Percentiles rank a stretch among this genome's conserved stretches.
phyloP scores from a whole-genome alignment of 78 protist species.

The Bigelowiella natans region DNA sequence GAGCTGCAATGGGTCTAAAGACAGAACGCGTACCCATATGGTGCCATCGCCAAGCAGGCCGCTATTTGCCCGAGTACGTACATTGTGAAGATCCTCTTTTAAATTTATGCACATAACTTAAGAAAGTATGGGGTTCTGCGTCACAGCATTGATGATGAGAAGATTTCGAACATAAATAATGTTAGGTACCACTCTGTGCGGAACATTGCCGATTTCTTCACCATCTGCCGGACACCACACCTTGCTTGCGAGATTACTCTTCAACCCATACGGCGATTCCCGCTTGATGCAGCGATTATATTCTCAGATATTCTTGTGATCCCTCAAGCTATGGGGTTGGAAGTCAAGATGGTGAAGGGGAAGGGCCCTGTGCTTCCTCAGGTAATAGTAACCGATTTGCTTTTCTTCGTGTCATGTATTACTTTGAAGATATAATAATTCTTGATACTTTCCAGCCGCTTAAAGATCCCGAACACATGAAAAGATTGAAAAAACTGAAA shows the following conservation, averaged over 20 bases:
- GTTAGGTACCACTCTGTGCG: neutral
- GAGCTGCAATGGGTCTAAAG: neutral
- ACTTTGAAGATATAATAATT: neutral
- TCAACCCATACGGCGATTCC: slow-evolving; percentile 70
- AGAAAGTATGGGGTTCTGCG: neutral
- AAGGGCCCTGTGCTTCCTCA: slow-evolving; percentile 65
- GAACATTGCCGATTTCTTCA: slow-evolving; percentile 42
- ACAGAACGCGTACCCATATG: neutral
- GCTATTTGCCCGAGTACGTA: neutral
- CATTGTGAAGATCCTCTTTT: neutral
- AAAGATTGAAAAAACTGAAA: neutral
- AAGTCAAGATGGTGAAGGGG: slow-evolving; percentile 49
- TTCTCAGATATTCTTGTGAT: slow-evolving; percentile 73
- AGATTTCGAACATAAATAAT: too few species aligned
- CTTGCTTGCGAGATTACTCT: slow-evolving; percentile 72
- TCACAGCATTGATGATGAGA: too few species aligned
- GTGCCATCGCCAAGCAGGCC: slow-evolving; percentile 7
- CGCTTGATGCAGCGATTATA: slow-evolving; percentile 82
- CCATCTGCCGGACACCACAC: slow-evolving; percentile 73
- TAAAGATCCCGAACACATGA: neutral
- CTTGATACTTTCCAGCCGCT: neutral
- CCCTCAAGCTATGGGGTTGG: slow-evolving; percentile 38
- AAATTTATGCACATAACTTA: neutral
- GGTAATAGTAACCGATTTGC: slow-evolving; percentile 27
- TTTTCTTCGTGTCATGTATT: neutral